Evolutionary conservation across 768 basidiomycete species (phyloP).

Genomic region (Hydnum rufescens): DNA sequence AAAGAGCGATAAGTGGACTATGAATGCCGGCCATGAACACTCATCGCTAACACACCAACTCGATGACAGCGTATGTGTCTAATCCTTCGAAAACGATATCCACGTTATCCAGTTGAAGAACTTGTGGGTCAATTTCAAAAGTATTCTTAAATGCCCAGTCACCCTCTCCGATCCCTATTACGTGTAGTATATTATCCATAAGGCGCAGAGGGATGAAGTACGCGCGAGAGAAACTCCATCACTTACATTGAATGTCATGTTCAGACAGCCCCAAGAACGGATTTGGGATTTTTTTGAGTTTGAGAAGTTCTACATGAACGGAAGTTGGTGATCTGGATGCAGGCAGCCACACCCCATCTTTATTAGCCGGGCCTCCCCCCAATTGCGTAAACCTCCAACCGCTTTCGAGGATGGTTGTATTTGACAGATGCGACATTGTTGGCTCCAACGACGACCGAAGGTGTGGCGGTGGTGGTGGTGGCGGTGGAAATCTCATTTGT

Average conservation of each 20-base stretch:
- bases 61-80: constrained; percentile 68
- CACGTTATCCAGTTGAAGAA: constrained; percentile 27
- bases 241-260: constrained; percentile 78
- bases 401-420: constrained; percentile 20
- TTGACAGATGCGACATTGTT: background rate
- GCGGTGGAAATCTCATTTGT: no score
- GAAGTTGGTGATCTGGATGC: constrained; percentile 58
- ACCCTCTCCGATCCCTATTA: constrained; percentile 68
- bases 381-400: constrained; percentile 50
- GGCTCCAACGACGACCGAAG: no score
- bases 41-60: constrained; percentile 34
- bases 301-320: constrained; percentile 72
- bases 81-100: constrained; percentile 82
- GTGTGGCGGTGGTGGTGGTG: no score
- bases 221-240: background rate
- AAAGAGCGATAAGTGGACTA: background rate
- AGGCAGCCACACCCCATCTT: constrained; percentile 45
- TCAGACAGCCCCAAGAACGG: constrained; percentile 54
- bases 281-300: constrained; percentile 54
- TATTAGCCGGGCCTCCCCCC: constrained; percentile 37
- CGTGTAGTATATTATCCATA: background rate
- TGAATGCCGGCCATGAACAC: background rate
- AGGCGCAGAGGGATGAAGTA: background rate
- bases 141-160: constrained; percentile 66
- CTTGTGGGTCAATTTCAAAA: constrained; percentile 32